Evolutionary conservation across 352 stramenopile species (phyloP).

Genomic region (Pythium dissimile): DNA sequence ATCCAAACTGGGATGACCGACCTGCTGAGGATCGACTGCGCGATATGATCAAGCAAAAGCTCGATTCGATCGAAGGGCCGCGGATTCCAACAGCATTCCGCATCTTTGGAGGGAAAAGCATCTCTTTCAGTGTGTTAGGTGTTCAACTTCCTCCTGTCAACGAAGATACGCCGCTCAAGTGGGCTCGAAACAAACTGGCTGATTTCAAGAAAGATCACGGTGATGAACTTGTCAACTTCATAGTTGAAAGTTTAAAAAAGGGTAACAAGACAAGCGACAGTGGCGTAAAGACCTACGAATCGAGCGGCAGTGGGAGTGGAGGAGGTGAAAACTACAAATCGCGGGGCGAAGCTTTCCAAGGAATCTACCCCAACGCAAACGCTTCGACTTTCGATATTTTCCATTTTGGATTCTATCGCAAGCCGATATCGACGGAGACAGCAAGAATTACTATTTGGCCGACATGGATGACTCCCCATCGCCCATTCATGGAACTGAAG

Average conservation of each 20-base stretch:
- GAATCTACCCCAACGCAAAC: constrained; percentile 40
- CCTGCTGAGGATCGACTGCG: constrained; percentile 36
- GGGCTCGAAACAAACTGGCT: constrained; percentile 43
- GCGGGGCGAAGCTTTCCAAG: too few relatives aligned
- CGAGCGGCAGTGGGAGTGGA: too few relatives aligned
- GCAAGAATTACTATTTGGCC: constrained; percentile 17
- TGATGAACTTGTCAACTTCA: constrained; percentile 52
- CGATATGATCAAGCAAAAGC: constrained; percentile 45
- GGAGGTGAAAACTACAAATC: neutral
- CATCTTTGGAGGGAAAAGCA: constrained; percentile 46
- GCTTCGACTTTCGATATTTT: constrained; percentile 64
- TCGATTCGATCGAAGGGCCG: constrained; percentile 52
- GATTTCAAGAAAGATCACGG: constrained; percentile 53
- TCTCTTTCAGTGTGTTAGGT: constrained; percentile 51
- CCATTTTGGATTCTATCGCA: constrained; percentile 61
- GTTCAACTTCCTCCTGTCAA: constrained; percentile 52
- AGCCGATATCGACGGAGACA: constrained; percentile 8
- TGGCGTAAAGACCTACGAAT: too few relatives aligned
- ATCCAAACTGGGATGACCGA: constrained; percentile 14
- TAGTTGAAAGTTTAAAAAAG: constrained; percentile 33
- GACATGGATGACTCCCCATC: constrained; percentile 31
- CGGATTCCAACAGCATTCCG: constrained; percentile 50
- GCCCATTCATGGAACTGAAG: constrained; percentile 31
- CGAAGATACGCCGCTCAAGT: constrained; percentile 64
- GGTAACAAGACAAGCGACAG: neutral